phyloP scores from a whole-genome alignment of 805 yeast genomes.

The Candida tallmaniae region DNA sequence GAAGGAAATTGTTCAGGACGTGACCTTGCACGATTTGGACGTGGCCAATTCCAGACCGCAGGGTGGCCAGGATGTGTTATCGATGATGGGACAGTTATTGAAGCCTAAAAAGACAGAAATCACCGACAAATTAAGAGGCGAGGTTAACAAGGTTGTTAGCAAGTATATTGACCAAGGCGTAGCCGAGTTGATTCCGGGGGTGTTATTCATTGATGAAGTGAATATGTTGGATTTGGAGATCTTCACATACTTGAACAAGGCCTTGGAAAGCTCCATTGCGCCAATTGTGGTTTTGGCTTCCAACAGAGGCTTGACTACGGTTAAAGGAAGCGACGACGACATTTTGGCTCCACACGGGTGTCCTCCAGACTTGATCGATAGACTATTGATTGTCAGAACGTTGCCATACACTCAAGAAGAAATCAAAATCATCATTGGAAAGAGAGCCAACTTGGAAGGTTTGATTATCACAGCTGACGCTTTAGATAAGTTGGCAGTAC shows the following conservation, averaged over 20 bases:
- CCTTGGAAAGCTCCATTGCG: constrained; percentile 85
- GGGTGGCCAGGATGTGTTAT: constrained; percentile 94
- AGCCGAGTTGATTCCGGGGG: constrained; percentile 98
- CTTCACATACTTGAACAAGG: constrained; percentile 90
- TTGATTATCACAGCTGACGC: constrained; percentile 66
- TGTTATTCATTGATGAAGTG: constrained; percentile 93
- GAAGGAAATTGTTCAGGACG: constrained; percentile 97
- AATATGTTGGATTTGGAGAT: constrained; percentile 98
- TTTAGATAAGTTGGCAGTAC: constrained; percentile 63
- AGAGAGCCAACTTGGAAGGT: constrained; percentile 76
- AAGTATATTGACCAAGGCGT: constrained; percentile 97
- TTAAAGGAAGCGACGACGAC: constrained; percentile 84
- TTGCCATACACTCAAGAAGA: constrained; percentile 83
- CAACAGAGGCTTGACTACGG: constrained; percentile 87
- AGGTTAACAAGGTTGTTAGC: constrained; percentile 92
- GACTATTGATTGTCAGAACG: constrained; percentile 88
- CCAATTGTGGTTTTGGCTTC: constrained; percentile 96
- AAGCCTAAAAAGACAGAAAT: constrained; percentile 96
- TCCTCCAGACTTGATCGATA: constrained; percentile 90
- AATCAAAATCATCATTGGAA: constrained; percentile 73
- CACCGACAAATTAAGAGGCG: constrained; percentile 89
- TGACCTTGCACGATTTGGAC: constrained; percentile 92
- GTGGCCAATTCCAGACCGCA: constrained; percentile 93
- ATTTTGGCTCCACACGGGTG: constrained; percentile 90
- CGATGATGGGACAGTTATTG: constrained; percentile 95